Base-by-base conservation (phyloP, 352 stramenopile species). In the Thraustochytrium striatum region DNA sequence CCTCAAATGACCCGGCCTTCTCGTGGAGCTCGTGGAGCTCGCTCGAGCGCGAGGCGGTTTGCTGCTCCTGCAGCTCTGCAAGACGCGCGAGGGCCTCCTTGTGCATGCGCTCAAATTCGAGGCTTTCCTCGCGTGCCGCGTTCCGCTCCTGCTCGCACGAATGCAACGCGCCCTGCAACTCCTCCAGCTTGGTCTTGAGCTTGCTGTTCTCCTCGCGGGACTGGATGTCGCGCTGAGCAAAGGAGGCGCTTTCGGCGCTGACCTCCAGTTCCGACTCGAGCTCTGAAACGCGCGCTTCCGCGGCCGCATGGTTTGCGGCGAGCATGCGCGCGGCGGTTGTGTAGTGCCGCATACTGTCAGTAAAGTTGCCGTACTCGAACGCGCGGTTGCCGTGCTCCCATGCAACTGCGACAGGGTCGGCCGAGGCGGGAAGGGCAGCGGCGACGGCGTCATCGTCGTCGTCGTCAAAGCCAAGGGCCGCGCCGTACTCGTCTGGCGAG, bases 261-360 rank as follows among this genome's bases (percentile, higher is more conserved):
- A 43, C 36, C 30, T 75, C 65, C 30, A 75, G 65, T 32, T 75
- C 65, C 16, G 65, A 35, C 52, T 75, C 65, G 32, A 75, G 65
- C 50, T 75, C 65, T 5, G 65, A 62, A 9, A 61, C 65, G 32
- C 65, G 65, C 32, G 65, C 52, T 30, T 75, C 65, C 7, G 65
- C 65, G 36, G 65, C 65, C 16, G n/a, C 52, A 32, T 62, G 39
- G 25, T 75, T 75, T 19, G 44, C 52, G 21, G 52, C 65, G 9
- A 75, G 50, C 65, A 75, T 75, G 32, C 65, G 65, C 50, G 65
- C 65, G 32, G 65, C 65, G 32, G 52, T 75, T 0, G 65, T 75
- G 41, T 75, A 75, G 50, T 75, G 65, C 8, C 65, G 44, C 30
- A 75, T 43, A 38, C 65, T 43, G 30, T 38, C 50, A 16, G 58